A percentile compares a stretch with the other conserved stretches of the same genome.
phyloP scores from a whole-genome alignment of 2,329 filamentous ascomycete genomes.

The Bisporella sp. region DNA sequence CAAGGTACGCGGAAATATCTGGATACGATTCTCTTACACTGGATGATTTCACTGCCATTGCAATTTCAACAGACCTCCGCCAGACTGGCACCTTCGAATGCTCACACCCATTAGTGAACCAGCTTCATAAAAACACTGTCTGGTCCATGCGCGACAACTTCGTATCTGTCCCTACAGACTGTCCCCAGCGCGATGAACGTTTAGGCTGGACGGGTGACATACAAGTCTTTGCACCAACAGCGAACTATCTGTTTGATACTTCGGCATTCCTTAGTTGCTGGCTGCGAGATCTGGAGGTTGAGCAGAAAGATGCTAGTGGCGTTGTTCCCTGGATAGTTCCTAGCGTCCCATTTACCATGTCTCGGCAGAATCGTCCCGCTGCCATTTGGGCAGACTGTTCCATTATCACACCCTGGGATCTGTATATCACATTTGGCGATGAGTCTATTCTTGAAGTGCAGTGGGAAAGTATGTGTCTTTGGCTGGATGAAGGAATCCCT shows the following conservation, averaged over 20 bases:
- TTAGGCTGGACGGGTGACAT: slow-evolving; percentile 43
- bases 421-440: slow-evolving; percentile 35
- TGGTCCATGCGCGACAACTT: slow-evolving; percentile 45
- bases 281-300: slow-evolving; percentile 34
- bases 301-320: slow-evolving; percentile 21
- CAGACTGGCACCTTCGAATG: slow-evolving; percentile 19
- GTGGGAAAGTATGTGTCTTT: slow-evolving; percentile 33
- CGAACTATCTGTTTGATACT: slow-evolving; percentile 35
- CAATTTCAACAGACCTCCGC: slow-evolving; percentile 19
- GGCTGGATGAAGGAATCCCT: slow-evolving; percentile 32
- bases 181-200: slow-evolving; percentile 41
- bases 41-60: slow-evolving; percentile 13
- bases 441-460: slow-evolving; percentile 30
- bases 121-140: slow-evolving; percentile 37
- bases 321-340: no score
- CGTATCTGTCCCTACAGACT: slow-evolving; percentile 38
- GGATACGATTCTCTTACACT: no score
- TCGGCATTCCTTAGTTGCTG: slow-evolving; percentile 34
- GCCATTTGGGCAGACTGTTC: slow-evolving; percentile 37
- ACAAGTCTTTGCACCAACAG: slow-evolving; percentile 37
- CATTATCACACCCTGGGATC: slow-evolving; percentile 34
- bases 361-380: no score
- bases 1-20: no score
- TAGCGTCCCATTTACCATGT: no score
- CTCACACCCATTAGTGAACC: slow-evolving; percentile 31